These are phyloP conservation scores for Talaromyces sp. DNA, from an alignment of 2,329 filamentous ascomycete species.

Conservation along the genomic window DNA sequence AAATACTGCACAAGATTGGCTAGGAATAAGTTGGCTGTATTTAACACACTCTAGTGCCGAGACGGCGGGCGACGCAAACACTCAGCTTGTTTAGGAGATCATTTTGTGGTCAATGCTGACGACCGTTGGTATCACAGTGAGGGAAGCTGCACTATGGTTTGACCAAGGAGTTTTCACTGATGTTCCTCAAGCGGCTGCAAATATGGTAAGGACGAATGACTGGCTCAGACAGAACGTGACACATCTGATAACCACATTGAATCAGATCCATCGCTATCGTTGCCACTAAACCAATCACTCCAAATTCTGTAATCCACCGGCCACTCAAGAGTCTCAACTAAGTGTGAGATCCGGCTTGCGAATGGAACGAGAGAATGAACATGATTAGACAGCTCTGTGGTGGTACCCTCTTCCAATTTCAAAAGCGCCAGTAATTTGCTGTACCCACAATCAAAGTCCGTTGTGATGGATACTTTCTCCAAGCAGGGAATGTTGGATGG, in stretches of 20 bases:
- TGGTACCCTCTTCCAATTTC: constrained; percentile 1
- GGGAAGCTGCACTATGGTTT: constrained; percentile 8
- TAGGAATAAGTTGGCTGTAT: background rate
- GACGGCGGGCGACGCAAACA: too few species aligned
- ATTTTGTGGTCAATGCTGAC: background rate
- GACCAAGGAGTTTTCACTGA: constrained; percentile 6
- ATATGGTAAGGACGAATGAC: constrained; percentile 6
- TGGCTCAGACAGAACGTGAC: constrained; percentile 3
- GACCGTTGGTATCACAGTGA: constrained; percentile 8
- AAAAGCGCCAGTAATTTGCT: background rate
- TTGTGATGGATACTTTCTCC: background rate
- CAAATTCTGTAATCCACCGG: background rate
- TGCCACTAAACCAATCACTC: background rate
- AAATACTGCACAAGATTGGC: background rate
- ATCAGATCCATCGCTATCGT: background rate
- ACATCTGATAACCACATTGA: background rate
- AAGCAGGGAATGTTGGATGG: background rate
- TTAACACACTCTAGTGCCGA: background rate
- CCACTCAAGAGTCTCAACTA: background rate
- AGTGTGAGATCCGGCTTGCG: background rate
- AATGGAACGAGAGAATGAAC: background rate
- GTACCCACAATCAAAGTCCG: background rate
- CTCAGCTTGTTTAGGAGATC: too few species aligned
- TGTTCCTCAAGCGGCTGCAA: constrained; percentile 1
- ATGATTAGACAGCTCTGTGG: background rate